phyloP scores from a whole-genome alignment of 2,329 filamentous ascomycete species.

The Chaetomium olivaceum region DNA sequence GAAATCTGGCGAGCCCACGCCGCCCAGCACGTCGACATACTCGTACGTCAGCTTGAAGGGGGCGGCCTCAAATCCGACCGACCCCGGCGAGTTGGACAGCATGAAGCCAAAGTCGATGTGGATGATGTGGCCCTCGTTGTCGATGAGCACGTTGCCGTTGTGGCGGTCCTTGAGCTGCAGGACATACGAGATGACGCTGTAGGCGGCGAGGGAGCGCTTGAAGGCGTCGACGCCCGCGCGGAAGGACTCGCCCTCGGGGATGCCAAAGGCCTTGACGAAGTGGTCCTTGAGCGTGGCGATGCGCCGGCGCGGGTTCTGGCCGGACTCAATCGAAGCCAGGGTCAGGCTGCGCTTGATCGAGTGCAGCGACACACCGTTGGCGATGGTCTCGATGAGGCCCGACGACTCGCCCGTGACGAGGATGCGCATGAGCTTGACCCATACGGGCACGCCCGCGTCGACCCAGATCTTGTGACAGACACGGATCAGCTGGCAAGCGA shows the following conservation, averaged over 20 bases:
- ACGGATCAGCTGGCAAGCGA: constrained; percentile 80
- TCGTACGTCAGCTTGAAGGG: constrained; percentile 83
- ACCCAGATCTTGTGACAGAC: constrained; percentile 82
- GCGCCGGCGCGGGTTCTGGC: constrained; percentile 70
- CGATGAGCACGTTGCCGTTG: constrained; percentile 83
- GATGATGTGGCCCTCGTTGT: constrained; percentile 82
- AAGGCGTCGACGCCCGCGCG: constrained; percentile 74
- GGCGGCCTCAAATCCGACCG: constrained; percentile 81
- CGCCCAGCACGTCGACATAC: constrained; percentile 81
- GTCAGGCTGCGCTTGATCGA: constrained; percentile 81
- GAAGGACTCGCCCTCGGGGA: constrained; percentile 67
- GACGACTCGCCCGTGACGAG: constrained; percentile 83
- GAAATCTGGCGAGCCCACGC: constrained; percentile 67
- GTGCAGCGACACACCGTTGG: constrained; percentile 83
- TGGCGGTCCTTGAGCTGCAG: constrained; percentile 84
- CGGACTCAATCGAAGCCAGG: constrained; percentile 70
- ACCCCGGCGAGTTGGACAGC: constrained; percentile 82
- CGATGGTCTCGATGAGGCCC: constrained; percentile 83
- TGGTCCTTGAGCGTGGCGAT: constrained; percentile 82
- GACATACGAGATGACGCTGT: constrained; percentile 82
- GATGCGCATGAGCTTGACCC: constrained; percentile 87
- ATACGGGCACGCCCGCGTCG: constrained; percentile 73
- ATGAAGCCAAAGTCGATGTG: constrained; percentile 92
- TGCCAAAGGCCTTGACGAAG: constrained; percentile 77
- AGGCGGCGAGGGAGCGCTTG: constrained; percentile 77